These are phyloP conservation scores for Lolium multiflorum DNA, from an alignment of 176 grass and related monocot species.

Conservation along the genomic window DNA sequence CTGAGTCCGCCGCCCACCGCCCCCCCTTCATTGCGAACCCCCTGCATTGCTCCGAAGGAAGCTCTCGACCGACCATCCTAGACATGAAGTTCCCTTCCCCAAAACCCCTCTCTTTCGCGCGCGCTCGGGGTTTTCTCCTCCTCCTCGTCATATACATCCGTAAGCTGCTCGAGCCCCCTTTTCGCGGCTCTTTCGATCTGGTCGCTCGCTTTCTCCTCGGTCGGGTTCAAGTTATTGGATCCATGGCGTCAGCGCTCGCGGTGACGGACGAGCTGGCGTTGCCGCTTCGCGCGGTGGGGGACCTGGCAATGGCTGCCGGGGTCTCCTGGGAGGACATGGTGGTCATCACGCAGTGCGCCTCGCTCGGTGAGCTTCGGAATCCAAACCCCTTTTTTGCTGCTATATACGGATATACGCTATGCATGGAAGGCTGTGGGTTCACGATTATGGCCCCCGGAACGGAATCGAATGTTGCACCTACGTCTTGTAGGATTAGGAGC, in stretches of 20 bases:
- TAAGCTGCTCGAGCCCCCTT: neutral
- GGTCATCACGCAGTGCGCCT: constrained; percentile 71
- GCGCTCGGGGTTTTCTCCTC: neutral
- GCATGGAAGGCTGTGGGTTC: neutral
- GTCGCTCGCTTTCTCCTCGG: neutral
- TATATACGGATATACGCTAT: neutral
- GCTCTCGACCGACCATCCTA: no score
- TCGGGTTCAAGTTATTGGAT: neutral
- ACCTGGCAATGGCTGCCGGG: constrained; percentile 47
- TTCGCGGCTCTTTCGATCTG: neutral
- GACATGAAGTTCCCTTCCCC: neutral
- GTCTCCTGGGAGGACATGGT: constrained; percentile 56
- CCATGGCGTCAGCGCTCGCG: constrained; percentile 49
- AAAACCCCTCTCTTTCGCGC: neutral
- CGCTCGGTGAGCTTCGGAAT: constrained; percentile 50
- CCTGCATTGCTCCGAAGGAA: no score
- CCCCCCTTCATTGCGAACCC: no score
- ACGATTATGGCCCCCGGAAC: neutral
- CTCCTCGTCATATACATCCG: neutral
- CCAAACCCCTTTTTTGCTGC: neutral
- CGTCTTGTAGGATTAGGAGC: no score
- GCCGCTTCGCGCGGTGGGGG: constrained; percentile 53
- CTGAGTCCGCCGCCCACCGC: no score
- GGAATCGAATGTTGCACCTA: no score
- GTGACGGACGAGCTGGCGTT: constrained; percentile 68